These are phyloP conservation scores for Beauveria asiatica DNA, from an alignment of 2,329 filamentous ascomycete species.

Conservation along the genomic window DNA sequence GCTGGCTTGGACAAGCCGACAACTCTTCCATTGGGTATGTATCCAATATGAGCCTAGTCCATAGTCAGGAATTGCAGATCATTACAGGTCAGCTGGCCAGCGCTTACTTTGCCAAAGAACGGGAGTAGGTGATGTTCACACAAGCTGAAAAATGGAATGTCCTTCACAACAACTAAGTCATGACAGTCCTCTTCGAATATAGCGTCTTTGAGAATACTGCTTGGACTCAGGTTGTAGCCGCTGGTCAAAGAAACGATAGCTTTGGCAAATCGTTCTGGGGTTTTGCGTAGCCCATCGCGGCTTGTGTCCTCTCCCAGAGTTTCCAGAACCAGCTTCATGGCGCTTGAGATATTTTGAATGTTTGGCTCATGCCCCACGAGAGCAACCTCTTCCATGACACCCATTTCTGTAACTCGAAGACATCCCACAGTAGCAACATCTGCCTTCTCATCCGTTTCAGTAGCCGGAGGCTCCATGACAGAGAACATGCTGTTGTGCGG, in stretches of 20 bases:
- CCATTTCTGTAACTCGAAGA: background rate
- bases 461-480: too few species aligned
- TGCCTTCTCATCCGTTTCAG: background rate
- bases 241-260: background rate
- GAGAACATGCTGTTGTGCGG: too few species aligned
- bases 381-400: background rate
- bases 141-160: background rate
- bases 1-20: background rate
- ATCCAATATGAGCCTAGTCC: background rate
- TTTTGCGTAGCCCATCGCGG: background rate
- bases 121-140: slow-evolving; percentile 2
- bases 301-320: background rate
- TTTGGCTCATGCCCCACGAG: background rate
- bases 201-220: background rate
- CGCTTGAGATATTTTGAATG: background rate
- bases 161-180: background rate
- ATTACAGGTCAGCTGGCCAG: background rate
- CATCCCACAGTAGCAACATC: background rate
- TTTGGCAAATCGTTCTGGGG: background rate
- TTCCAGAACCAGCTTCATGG: background rate
- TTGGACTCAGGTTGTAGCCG: background rate
- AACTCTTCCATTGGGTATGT: background rate
- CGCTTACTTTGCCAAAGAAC: background rate
- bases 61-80: background rate
- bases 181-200: background rate